Percentiles rank a stretch among this genome's conserved stretches.
phyloP scores from a whole-genome alignment of 805 yeast genomes.

The Candida insectalens region DNA sequence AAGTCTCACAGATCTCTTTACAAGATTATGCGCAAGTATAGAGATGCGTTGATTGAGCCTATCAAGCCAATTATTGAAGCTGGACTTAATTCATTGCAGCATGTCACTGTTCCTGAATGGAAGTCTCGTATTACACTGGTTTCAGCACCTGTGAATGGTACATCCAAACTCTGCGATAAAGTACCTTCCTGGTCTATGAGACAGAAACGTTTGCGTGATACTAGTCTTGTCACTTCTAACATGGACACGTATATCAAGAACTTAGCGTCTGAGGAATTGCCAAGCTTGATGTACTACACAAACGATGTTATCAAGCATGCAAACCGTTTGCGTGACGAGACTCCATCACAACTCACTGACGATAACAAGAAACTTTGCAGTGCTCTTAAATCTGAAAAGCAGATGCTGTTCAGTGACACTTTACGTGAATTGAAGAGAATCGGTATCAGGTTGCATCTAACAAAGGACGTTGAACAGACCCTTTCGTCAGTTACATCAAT shows the following conservation, averaged over 20 bases:
- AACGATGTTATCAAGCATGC: conserved; percentile 45
- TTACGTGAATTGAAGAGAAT: conserved; percentile 63
- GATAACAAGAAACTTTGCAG: conserved; percentile 66
- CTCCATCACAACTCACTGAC: conserved; percentile 63
- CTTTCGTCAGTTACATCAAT: conserved; percentile 58
- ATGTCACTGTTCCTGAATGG: conserved; percentile 1
- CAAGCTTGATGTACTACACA: conserved; percentile 46
- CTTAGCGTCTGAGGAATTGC: conserved; percentile 28
- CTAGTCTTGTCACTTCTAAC: conserved; percentile 39
- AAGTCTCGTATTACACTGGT: background rate
- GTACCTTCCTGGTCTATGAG: conserved; percentile 45
- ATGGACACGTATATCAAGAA: conserved; percentile 38
- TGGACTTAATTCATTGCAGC: conserved; percentile 30
- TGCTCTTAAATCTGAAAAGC: conserved; percentile 71
- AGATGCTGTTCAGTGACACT: conserved; percentile 66
- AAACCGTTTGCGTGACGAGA: conserved; percentile 57
- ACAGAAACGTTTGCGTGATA: conserved; percentile 45
- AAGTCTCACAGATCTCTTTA: conserved; percentile 78
- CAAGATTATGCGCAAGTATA: conserved; percentile 75
- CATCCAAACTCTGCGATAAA: conserved; percentile 17
- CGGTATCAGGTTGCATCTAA: conserved; percentile 63
- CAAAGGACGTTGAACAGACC: conserved; percentile 52
- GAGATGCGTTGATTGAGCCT: conserved; percentile 45
- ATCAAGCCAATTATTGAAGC: conserved; percentile 48
- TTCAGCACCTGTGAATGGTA: background rate